These are phyloP conservation scores for Talaromyces rugulosus DNA, from an alignment of 2,329 filamentous ascomycete species.

Conservation along the genomic window DNA sequence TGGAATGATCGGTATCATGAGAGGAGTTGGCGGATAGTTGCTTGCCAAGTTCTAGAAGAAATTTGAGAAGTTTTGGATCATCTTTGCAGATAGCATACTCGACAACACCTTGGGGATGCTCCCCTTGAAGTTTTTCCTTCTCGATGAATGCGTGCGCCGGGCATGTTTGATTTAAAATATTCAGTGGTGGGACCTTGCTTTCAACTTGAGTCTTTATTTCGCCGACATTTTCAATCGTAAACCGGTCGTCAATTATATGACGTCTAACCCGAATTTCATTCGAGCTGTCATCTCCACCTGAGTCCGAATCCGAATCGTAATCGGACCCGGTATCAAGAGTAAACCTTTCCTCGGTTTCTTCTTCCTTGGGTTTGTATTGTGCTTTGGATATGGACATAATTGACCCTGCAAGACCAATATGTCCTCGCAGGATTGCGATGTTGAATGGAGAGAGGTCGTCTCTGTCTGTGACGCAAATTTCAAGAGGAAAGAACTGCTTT, in stretches of 20 bases:
- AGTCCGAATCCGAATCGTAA: constrained; percentile 34
- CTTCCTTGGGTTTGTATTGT: constrained; percentile 56
- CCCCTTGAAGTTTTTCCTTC: background rate
- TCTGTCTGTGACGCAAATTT: constrained; percentile 57
- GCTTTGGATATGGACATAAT: constrained; percentile 67
- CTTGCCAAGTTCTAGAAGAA: constrained; percentile 53
- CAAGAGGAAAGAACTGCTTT: constrained; percentile 56
- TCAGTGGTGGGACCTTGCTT: constrained; percentile 55
- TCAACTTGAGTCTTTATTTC: constrained; percentile 66
- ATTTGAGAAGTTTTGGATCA: constrained; percentile 51
- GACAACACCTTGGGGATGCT: constrained; percentile 24
- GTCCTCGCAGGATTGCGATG: constrained; percentile 63
- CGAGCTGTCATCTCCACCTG: constrained; percentile 17
- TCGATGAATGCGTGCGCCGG: constrained; percentile 23
- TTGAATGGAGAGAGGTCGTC: constrained; percentile 58
- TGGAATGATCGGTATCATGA: background rate
- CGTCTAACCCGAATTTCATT: constrained; percentile 27
- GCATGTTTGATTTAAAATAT: constrained; percentile 45
- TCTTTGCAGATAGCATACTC: constrained; percentile 50
- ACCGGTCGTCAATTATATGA: constrained; percentile 61
- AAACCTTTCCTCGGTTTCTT: background rate
- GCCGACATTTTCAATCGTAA: constrained; percentile 73
- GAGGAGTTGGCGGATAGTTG: constrained; percentile 14
- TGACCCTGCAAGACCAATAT: constrained; percentile 58
- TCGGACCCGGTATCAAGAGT: constrained; percentile 33